Evolutionary conservation across 352 stramenopile genomes (phyloP), one percentile per base, ranked within the genome.

Genomic region (Halophytophthora polymorphica): DNA sequence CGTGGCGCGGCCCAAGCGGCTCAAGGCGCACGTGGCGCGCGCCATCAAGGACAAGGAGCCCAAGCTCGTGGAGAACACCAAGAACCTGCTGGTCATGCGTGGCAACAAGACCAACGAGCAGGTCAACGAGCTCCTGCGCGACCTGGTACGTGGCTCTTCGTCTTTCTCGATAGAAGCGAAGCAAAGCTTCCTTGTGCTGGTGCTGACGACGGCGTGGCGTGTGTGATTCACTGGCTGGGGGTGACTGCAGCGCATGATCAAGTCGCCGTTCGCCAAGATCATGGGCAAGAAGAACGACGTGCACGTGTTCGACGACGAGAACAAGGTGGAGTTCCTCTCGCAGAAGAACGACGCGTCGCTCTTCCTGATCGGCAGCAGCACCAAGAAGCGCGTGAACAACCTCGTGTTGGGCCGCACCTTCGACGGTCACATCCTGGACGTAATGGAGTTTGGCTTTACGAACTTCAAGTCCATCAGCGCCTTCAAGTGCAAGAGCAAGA

Each of bases 351-450:
- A 99, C 72, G 96, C 89, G 56, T 88, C 90, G 19, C 68, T 99
- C 3, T 99, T 99, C 73, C 81, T 92, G 37, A 69, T 99, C 46
- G 96, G 90, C 21, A 97, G 81, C 69, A 91, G 96, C 83, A 99
- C 97, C 54, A 99, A 99, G 77, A 99, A 99, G 71, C 84, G 97
- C 61, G 93, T 96, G 15, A 98, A 98, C 76, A 99, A 99, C 66
- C 66, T 99, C 23, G 83, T 99, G 17, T 64, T 99, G 36, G 97
- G 97, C 12, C 84, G 97, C 54, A 98, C 93, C 11, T 99, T 98
- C 66, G 96, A 99, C 73, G 93, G 93, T 28, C 89, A 98, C 73
- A 85, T 99, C 21, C 70, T 99, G 41, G 97, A 99, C 70, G 97
- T 99, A 70, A 88, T 98, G 51, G 97, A 99, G 83, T 72, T 99